Evolutionary conservation across 2,329 filamentous ascomycete genomes (phyloP), one percentile per base, ranked within the genome.

Genomic region (Phialemonium atrogriseum): DNA sequence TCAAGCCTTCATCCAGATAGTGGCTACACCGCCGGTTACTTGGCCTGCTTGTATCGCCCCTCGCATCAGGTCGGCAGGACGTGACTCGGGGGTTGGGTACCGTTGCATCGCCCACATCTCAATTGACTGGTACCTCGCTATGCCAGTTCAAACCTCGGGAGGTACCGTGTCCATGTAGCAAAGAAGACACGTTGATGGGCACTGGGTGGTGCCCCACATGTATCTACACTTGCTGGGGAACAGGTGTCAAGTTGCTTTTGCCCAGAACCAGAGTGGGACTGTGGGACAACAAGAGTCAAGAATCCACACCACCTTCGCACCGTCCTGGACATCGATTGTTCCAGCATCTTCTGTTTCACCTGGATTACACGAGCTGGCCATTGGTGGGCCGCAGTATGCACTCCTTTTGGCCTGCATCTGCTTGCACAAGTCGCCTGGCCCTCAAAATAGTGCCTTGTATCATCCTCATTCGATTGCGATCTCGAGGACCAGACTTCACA

Each of bases 321-420:
- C 24, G 24, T 10, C 24, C 15, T 28, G 37, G 31, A 37, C 38
- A 34, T 41, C 37, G 42, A 46, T 31, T 39, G 32, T 53, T 55
- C 52, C 45, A 55, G 51, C 50, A 45, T 42, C 44, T 56, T 59
- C 54, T 40, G 56, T 59, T 59, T 60, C 55, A 58, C 47, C 45
- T 49, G 27, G 37, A 20, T 30, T 35, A 36, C 24, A 17, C 16
- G 23, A 22, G 28, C 17, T 32, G 26, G 30, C 39, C 43, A 55
- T 55, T 57, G 52, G 51, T 37, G 37, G 42, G 39, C 36, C 27
- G 40, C 25, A 30, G 7, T 39, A 54, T 59, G 55, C 56, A 58
- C 52, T 56, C 56, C 56, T 57, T 54, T 56, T 48, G 37, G 34
- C 44, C 51, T 58, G 56, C 57, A 59, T 52, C 40, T 29, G 36